Evolutionary conservation across 148 eudicot species (phyloP), one percentile per base, ranked within the genome.

Genomic region (Heliamphora exappendiculata): DNA sequence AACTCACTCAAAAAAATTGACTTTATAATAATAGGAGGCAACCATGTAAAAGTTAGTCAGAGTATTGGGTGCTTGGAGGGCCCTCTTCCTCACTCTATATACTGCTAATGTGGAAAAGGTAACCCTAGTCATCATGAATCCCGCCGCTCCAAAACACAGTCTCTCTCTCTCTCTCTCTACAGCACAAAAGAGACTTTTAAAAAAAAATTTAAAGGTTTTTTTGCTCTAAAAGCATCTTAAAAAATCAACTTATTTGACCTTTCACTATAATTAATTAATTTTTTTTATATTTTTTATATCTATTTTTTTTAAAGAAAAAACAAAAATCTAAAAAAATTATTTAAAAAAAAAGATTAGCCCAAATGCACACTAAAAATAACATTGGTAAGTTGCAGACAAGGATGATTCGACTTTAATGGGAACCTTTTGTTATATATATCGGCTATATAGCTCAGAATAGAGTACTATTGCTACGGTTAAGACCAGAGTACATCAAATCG

Each of bases 61-160:
- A n/a, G 26, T 26, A 16, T 28, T 4, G 50, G 34, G 44, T 20
- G 58, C 63, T 19, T 36, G 14, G 70, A 66, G 81, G 84, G 72
- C 70, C 82, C 74, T 64, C 10, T n/a, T 14, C 22, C 67, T 72
- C 44, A 69, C 78, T 78, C 75, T 80, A 62, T 47, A 19, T 78
- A 77, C 59, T 63, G 55, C 42, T 51, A 81, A 68, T 78, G 86
- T 55, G 73, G 39, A 75, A 78, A 74, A 74, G 72, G 77, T 29
- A 55, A 53, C 42, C 79, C 78, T 29, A 47, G 68, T 81, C 72
- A 86, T 86, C 19, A 86, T 86, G 78, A 78, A 75, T 19, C 76
- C 75, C 82, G 86, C 88, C 82, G 84, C 63, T 78, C 84, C 47
- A 76, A 53, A 42, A 41, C n/a, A 58, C 44, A 70, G 39, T 16